These are phyloP conservation scores for Starmerella geochares DNA, from an alignment of 805 yeast species.

Conservation along the genomic window DNA sequence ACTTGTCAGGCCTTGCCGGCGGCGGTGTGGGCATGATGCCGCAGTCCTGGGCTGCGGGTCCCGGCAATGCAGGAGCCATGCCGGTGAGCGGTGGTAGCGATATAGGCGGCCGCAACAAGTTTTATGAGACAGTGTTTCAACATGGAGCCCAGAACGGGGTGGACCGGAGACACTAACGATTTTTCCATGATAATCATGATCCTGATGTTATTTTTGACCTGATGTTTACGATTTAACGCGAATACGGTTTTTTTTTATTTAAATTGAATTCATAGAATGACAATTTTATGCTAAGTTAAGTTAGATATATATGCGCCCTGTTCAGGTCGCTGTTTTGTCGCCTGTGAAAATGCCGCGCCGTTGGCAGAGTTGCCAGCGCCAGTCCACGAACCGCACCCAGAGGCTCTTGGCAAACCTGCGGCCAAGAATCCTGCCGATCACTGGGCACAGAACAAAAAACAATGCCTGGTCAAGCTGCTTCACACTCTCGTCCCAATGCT, in stretches of 20 bases:
- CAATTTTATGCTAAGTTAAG: background rate
- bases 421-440: conserved; percentile 59
- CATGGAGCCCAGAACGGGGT: background rate
- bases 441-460: conserved; percentile 49
- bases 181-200: conserved; percentile 6
- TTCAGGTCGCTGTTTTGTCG: background rate
- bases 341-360: background rate
- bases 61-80: background rate
- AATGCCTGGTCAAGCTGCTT: conserved; percentile 47
- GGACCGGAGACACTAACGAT: conserved; percentile 4
- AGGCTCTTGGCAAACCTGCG: conserved; percentile 40
- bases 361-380: conserved; percentile 18
- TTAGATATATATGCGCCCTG: background rate
- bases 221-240: conserved; percentile 10
- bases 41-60: background rate
- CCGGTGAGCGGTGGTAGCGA: background rate
- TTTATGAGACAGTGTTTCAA: conserved; percentile 4
- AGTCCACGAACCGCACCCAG: conserved; percentile 23
- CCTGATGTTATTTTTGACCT: conserved; percentile 7
- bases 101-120: background rate
- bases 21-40: background rate
- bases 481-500: conserved; percentile 65
- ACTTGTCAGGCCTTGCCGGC: background rate
- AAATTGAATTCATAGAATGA: conserved; percentile 8
- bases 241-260: conserved; percentile 4